These are phyloP conservation scores for Penicillium oxalicum DNA, from an alignment of 2,329 filamentous ascomycete species.

Conservation along the genomic window DNA sequence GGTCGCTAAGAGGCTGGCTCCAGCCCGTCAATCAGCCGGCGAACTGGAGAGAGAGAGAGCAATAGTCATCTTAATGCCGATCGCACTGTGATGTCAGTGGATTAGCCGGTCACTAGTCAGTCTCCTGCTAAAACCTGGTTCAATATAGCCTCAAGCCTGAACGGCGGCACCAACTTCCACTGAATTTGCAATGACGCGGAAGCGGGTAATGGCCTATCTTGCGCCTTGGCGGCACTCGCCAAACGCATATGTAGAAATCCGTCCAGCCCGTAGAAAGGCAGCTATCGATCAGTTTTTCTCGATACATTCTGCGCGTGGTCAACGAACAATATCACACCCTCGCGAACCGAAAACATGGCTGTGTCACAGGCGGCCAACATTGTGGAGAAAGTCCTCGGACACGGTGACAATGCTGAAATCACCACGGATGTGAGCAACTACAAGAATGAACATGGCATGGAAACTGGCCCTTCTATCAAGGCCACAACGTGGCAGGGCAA, in stretches of 20 bases:
- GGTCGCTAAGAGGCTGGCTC: too few species aligned
- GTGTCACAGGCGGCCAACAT: constrained; percentile 53
- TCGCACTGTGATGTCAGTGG: constrained; percentile 1
- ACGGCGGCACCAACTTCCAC: neutral
- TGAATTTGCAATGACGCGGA: neutral
- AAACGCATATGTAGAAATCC: too few species aligned
- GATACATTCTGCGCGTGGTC: too few species aligned
- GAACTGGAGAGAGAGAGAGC: too few species aligned
- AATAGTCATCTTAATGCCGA: neutral
- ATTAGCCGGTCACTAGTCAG: too few species aligned
- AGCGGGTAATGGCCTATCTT: neutral
- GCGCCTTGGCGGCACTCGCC: too few species aligned
- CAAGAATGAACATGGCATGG: constrained; percentile 49
- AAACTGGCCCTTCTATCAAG: constrained; percentile 61
- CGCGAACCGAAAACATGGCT: neutral
- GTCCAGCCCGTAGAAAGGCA: too few species aligned
- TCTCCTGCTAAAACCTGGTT: neutral
- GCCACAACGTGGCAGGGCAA: constrained; percentile 79
- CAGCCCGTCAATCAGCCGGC: too few species aligned
- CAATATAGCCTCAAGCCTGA: neutral
- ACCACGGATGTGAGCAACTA: constrained; percentile 66
- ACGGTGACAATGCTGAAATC: constrained; percentile 59
- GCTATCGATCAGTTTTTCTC: too few species aligned
- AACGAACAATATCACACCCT: too few species aligned
- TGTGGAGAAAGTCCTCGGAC: constrained; percentile 62